These are phyloP conservation scores for Phaeosphaeria sp. DNA, from an alignment of 2,329 filamentous ascomycete species.

Conservation along the genomic window DNA sequence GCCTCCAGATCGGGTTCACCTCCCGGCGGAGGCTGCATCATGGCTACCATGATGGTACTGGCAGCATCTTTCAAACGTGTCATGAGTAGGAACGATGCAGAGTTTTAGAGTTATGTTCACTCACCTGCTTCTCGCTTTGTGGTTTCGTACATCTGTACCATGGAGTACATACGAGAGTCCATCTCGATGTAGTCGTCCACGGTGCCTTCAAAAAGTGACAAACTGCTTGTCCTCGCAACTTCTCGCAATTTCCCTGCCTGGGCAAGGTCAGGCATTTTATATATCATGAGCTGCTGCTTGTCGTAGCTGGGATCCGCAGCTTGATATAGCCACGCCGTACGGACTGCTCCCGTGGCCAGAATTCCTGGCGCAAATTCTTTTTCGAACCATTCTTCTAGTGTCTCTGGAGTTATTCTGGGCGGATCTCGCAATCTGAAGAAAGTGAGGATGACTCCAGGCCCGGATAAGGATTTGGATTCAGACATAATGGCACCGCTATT, in stretches of 20 bases:
- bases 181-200: conserved; percentile 27
- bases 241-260: conserved; percentile 21
- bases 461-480: conserved; percentile 13
- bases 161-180: conserved; percentile 26
- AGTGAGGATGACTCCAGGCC: conserved; percentile 30
- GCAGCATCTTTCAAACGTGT: conserved; percentile 16
- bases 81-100: neutral
- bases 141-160: conserved; percentile 26
- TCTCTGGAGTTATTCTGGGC: conserved; percentile 24
- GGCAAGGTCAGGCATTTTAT: conserved; percentile 30
- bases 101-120: neutral
- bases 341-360: conserved; percentile 22
- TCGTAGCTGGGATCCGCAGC: conserved; percentile 24
- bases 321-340: conserved; percentile 26
- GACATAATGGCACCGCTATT: conserved; percentile 1
- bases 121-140: conserved; percentile 26
- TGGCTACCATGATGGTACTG: conserved; percentile 31
- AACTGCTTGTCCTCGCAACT: conserved; percentile 23
- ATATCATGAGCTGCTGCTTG: conserved; percentile 32
- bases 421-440: conserved; percentile 21
- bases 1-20: conserved; percentile 33
- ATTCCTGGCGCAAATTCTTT: conserved; percentile 30
- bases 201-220: conserved; percentile 18
- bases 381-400: conserved; percentile 31
- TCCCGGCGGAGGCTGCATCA: conserved; percentile 32